These are phyloP conservation scores for Poterioochromonas sp. DNA, from an alignment of 352 stramenopile species.

Conservation along the genomic window DNA sequence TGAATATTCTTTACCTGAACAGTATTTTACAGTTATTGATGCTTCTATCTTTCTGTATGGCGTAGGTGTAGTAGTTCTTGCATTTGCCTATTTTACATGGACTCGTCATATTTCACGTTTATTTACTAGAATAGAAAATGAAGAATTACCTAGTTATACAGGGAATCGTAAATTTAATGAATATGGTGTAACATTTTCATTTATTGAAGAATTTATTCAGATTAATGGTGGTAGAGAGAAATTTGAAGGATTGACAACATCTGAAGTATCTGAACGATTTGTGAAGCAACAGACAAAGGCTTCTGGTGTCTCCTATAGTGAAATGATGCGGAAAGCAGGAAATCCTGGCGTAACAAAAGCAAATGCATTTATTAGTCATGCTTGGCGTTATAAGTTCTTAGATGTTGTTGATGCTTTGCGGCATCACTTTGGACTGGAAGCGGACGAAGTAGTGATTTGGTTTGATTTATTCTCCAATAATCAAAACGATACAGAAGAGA, in stretches of 20 bases:
- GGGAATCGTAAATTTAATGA: neutral
- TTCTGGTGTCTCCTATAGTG: neutral
- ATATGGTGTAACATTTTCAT: neutral
- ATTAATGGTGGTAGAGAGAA: neutral
- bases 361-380: slow-evolving; percentile 16
- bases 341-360: neutral
- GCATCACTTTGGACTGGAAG: neutral
- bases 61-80: neutral
- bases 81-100: neutral
- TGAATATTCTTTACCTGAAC: neutral
- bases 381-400: slow-evolving; percentile 19
- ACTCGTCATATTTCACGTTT: neutral
- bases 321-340: neutral
- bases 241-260: slow-evolving; percentile 1
- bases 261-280: neutral
- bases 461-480: slow-evolving; percentile 32
- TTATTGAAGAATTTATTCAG: slow-evolving; percentile 6
- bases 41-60: neutral
- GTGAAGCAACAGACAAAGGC: neutral
- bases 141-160: neutral
- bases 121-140: neutral
- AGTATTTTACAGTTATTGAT: neutral
- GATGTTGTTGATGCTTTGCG: slow-evolving; percentile 22
- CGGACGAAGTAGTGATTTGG: neutral
- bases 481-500: neutral